Conservation (phyloP, 805 yeast genomes). For the Saccharomycopsis capsularis region DNA sequence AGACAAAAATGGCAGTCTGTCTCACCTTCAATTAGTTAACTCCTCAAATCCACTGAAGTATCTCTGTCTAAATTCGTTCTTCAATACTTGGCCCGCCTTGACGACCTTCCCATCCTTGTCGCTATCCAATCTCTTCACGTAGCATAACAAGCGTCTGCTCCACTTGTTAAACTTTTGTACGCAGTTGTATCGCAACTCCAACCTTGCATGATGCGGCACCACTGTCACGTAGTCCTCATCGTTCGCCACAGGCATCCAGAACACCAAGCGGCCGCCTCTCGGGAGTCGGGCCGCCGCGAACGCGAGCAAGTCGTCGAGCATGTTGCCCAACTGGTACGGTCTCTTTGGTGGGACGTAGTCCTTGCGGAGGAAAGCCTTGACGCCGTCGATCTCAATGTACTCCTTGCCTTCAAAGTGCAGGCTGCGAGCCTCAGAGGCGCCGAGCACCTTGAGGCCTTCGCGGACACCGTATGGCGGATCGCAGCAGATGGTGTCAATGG, state of each 20-base stretch:
- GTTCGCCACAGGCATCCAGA: constrained; percentile 98
- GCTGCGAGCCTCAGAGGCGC: constrained; percentile 60
- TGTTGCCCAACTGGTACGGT: constrained; percentile 71
- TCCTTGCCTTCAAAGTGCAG: constrained; percentile 68
- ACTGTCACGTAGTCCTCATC: constrained; percentile 61
- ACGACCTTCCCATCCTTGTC: constrained; percentile 43
- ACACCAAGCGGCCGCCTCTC: constrained; percentile 72
- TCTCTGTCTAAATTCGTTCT: constrained; percentile 63
- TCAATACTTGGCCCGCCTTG: constrained; percentile 25
- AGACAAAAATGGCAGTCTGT: too few species aligned
- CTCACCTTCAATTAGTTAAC: too few species aligned
- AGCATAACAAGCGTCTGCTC: constrained; percentile 82
- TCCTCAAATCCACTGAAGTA: constrained; percentile 67
- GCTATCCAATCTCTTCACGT: constrained; percentile 55
- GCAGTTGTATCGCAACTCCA: constrained; percentile 65
- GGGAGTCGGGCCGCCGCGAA: constrained; percentile 71
- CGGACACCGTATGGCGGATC: constrained; percentile 98
- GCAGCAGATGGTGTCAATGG: constrained; percentile 76
- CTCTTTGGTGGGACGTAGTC: constrained; percentile 92
- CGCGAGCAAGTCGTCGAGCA: constrained; percentile 68
- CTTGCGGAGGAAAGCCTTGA: constrained; percentile 63
- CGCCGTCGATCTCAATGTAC: constrained; percentile 66
- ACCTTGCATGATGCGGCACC: constrained; percentile 70
- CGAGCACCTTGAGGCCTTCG: constrained; percentile 90
- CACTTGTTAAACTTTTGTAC: constrained; percentile 89